Base-by-base conservation (phyloP, 1,139 yeast species). In the Yueomyces sp. region DNA sequence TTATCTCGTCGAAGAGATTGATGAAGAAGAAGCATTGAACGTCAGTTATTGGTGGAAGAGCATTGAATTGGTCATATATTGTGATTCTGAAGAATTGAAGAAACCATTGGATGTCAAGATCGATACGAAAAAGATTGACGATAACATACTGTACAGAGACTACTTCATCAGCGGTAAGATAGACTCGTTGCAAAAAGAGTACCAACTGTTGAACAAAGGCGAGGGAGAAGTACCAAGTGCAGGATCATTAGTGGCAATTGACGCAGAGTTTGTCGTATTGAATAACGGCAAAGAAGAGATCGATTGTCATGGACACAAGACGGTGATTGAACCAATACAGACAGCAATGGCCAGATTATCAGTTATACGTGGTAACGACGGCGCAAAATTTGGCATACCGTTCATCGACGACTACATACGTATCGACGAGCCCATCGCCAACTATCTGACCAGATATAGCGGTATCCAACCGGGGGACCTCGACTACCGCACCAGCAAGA, bases 391-490 rank as follows among this genome's bases (percentile, higher is more conserved):
- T 49, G 95, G 93, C 1, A 71, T 70, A 1, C 91, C 97, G 3
- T 85, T 93, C 55, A 85, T 93, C 50, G 98, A 93, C 59, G 98
- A 93, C 58, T 87, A 89, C 57, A 84, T 93, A 49, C 80, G 79
- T 6, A 85, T 86, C 38, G 74, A 76, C 4, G 76, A 75, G 41
- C 75, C 70, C 27, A 81, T 93, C 43, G 76, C 81, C 46, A 95
- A 93, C 61, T 89, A 91, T 55, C 69, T 91, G 49, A 93, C 99
- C 0, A 79, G 78, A 36, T 93, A 75, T 54, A 86, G 96, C 7
- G 99, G 99, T 12, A 89, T 93, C 44, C 89, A 84, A 53, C 82
- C 82, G 0, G 95, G 95, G 1, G 98, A 93, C 62, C 69, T 93
- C 49, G 87, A 86, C 57, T 85, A 93, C 1, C 58, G 61, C 3